A percentile compares a stretch with the other conserved stretches of the same genome.
phyloP scores from a whole-genome alignment of 306 rosid genomes.

The Ceratonia siliqua region DNA sequence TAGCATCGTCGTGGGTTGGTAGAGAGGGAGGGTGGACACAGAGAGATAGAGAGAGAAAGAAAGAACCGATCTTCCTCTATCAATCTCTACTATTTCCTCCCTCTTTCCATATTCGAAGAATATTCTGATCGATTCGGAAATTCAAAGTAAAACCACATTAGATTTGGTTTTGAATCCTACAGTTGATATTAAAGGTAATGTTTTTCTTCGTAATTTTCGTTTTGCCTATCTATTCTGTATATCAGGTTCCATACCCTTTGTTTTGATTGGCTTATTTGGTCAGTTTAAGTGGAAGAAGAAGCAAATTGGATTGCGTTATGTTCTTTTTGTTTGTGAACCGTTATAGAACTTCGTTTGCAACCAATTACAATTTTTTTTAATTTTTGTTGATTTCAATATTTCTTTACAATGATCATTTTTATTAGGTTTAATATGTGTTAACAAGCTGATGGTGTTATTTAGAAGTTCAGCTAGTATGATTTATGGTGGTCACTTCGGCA shows the following conservation, averaged over 20 bases:
- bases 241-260: background rate
- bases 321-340: background rate
- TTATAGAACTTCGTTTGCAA: background rate
- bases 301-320: conserved; percentile 14
- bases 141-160: background rate
- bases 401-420: background rate
- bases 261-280: conserved; percentile 4
- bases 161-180: conserved; percentile 9
- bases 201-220: background rate
- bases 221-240: background rate
- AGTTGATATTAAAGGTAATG: conserved; percentile 8
- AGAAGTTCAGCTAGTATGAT: background rate
- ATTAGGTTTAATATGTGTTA: background rate
- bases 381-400: background rate
- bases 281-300: background rate
- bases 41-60: conserved; percentile 14
- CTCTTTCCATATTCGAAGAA: conserved; percentile 22
- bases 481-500: background rate
- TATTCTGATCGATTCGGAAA: background rate
- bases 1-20: background rate
- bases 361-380: background rate
- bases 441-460: conserved; percentile 7
- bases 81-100: conserved; percentile 36
- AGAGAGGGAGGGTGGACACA: conserved; percentile 1
- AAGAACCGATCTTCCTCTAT: conserved; percentile 30